Evolutionary conservation across 2,329 filamentous ascomycete species (phyloP).

Genomic region (Phialemonium atrogriseum): DNA sequence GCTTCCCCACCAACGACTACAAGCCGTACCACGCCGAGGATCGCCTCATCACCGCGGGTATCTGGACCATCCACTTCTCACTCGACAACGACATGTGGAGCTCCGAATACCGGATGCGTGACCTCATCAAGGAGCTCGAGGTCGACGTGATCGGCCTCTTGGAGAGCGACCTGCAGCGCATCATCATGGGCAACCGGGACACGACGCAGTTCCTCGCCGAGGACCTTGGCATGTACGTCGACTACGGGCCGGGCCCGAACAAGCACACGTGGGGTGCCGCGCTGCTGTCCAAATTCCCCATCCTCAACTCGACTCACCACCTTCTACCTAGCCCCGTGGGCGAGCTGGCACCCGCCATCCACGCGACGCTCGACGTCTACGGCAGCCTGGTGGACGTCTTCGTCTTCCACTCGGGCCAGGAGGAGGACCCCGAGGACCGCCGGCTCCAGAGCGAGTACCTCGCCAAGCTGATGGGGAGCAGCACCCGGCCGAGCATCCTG

Average conservation of each 20-base stretch:
- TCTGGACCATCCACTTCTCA: conserved; percentile 98
- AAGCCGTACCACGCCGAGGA: conserved; percentile 80
- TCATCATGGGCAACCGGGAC: conserved; percentile 99
- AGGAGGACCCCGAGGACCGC: conserved; percentile 90
- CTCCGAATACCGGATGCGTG: conserved; percentile 86
- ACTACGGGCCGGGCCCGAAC: conserved; percentile 94
- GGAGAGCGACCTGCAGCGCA: conserved; percentile 87
- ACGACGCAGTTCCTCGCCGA: conserved; percentile 92
- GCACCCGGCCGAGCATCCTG: conserved; percentile 71
- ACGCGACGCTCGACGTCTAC: conserved; percentile 92
- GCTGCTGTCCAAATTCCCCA: conserved; percentile 92
- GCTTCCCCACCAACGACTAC: conserved; percentile 91
- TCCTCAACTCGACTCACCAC: conserved; percentile 93
- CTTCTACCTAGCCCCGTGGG: conserved; percentile 88
- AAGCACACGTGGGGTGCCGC: conserved; percentile 98
- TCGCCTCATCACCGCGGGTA: conserved; percentile 84
- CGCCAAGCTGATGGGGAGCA: conserved; percentile 77
- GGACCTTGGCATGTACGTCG: conserved; percentile 96
- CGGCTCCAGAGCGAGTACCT: conserved; percentile 82
- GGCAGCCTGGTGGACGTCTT: conserved; percentile 86
- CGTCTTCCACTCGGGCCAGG: conserved; percentile 97
- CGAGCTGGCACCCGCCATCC: conserved; percentile 90
- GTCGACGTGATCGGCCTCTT: conserved; percentile 94
- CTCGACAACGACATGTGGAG: conserved; percentile 99
- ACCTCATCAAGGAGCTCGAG: conserved; percentile 88